Conservation (phyloP, 352 stramenopile genomes). For the Globisporangium cederbergense region DNA sequence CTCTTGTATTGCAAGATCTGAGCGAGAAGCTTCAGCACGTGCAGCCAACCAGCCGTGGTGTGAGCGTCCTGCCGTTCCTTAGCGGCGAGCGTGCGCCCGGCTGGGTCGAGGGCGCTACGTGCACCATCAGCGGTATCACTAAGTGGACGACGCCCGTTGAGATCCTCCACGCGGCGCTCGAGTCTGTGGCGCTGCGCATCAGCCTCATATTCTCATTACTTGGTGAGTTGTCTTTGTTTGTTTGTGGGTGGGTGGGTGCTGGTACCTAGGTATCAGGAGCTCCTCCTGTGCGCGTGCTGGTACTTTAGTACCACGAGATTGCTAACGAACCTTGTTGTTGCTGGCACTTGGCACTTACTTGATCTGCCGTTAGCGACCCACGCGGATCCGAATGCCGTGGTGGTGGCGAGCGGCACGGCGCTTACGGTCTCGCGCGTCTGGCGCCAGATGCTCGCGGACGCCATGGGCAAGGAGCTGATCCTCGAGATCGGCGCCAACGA, state of each 20-base stretch:
- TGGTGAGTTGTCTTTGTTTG: constrained; percentile 23
- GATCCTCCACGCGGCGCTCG: constrained; percentile 87
- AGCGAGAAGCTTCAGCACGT: constrained; percentile 32
- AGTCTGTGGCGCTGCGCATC: constrained; percentile 90
- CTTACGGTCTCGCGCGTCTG: constrained; percentile 76
- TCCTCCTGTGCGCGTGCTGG: neutral
- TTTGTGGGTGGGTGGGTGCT: neutral
- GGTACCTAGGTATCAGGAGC: neutral
- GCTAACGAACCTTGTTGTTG: neutral
- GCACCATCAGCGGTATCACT: constrained; percentile 89
- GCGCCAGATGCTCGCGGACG: constrained; percentile 87
- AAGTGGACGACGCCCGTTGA: constrained; percentile 88
- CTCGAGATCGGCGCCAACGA: constrained; percentile 62
- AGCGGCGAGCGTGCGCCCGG: constrained; percentile 92
- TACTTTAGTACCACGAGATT: neutral
- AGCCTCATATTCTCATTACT: constrained; percentile 83
- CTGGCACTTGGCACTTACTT: neutral
- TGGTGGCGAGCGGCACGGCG: constrained; percentile 81
- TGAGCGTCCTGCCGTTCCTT: constrained; percentile 92
- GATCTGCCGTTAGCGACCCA: constrained; percentile 18
- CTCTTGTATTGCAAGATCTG: constrained; percentile 23
- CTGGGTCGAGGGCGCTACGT: constrained; percentile 88
- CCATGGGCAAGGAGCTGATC: constrained; percentile 66
- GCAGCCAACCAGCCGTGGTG: constrained; percentile 50
- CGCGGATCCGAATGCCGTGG: constrained; percentile 42